A percentile compares a stretch with the other conserved stretches of the same genome.
These are phyloP conservation scores for Peronospora belbahrii DNA, from an alignment of 352 stramenopile species.

Conservation along the genomic window DNA sequence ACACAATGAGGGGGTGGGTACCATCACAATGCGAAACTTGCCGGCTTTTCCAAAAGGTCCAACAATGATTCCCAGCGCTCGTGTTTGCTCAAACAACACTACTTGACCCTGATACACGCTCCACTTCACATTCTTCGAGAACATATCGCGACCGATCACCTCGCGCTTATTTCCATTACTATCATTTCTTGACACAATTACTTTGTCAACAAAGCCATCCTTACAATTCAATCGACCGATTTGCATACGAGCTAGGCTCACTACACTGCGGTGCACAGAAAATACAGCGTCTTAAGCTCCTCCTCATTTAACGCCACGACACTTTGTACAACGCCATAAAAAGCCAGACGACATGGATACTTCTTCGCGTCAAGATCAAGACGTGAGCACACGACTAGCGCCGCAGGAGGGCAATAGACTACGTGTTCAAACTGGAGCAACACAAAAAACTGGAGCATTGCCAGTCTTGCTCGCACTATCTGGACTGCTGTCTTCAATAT, in stretches of 20 bases:
- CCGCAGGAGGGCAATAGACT: conserved; percentile 44
- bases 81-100: conserved; percentile 41
- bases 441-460: conserved; percentile 28
- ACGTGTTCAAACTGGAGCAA: conserved; percentile 64
- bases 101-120: conserved; percentile 40
- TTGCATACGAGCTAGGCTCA: conserved; percentile 27
- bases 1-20: background rate
- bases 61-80: conserved; percentile 40
- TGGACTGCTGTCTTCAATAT: background rate
- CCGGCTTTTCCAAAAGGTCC: conserved; percentile 77
- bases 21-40: conserved; percentile 56
- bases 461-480: background rate
- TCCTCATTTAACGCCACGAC: conserved; percentile 25
- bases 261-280: conserved; percentile 7
- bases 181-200: conserved; percentile 7
- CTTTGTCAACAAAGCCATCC: conserved; percentile 53
- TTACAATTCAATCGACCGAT: conserved; percentile 64
- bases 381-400: conserved; percentile 64
- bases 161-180: conserved; percentile 9
- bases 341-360: conserved; percentile 60
- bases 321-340: conserved; percentile 46
- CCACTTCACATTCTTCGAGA: conserved; percentile 69
- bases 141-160: conserved; percentile 68
- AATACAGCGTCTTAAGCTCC: conserved; percentile 4
- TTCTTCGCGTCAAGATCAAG: conserved; percentile 62